Conservation (phyloP, 257 asterid species). For the Solanum virginianum region DNA sequence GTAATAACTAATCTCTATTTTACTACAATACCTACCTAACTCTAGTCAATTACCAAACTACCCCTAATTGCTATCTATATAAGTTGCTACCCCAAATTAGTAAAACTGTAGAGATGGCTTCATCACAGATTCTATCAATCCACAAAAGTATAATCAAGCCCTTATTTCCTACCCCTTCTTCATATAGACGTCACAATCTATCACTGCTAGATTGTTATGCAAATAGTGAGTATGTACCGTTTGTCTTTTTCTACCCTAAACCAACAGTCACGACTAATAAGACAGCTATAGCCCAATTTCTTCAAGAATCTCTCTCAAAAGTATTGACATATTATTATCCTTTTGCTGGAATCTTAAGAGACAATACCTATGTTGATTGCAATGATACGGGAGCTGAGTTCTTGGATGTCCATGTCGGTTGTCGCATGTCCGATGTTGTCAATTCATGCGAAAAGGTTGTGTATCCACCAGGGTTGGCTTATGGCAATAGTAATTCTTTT, state of each 20-base stretch:
- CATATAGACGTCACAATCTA: neutral
- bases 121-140: neutral
- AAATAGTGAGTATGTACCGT: neutral
- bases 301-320: neutral
- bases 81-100: neutral
- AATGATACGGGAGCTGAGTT: neutral
- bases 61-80: neutral
- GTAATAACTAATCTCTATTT: too few species aligned
- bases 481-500: neutral
- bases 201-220: neutral
- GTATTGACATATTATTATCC: neutral
- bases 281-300: neutral
- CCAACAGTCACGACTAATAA: neutral
- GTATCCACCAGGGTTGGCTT: neutral
- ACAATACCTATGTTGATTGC: neutral
- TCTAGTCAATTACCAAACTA: too few species aligned
- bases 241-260: neutral
- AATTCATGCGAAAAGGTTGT: neutral
- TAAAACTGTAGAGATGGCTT: neutral
- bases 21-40: too few species aligned
- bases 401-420: neutral
- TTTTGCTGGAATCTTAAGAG: neutral
- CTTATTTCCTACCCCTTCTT: neutral
- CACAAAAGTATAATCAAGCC: neutral
- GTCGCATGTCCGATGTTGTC: neutral